Conservation (phyloP, 108 stramenopile species). For the Skeletonema costatum region DNA sequence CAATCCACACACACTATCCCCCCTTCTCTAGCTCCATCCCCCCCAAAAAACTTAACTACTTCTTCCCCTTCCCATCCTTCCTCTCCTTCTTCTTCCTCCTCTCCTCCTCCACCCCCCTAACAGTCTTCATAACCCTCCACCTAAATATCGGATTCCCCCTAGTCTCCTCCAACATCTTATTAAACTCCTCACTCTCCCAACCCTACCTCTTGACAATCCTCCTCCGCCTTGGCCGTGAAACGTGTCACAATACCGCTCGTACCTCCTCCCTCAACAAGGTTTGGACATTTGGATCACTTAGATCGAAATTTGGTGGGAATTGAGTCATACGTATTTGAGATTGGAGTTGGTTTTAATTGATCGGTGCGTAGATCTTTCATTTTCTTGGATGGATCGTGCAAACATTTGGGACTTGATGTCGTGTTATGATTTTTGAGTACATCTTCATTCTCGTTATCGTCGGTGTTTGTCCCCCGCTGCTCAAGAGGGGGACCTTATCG, state of each 20-base stretch:
- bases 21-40: neutral
- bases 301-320: conserved; percentile 57
- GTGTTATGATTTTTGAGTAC: conserved; percentile 35
- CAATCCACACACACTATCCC: too few species aligned
- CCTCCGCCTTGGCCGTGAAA: conserved; percentile 70
- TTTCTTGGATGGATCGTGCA: conserved; percentile 60
- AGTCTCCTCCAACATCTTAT: conserved; percentile 71
- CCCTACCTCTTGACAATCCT: conserved; percentile 72
- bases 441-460: conserved; percentile 43
- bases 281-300: conserved; percentile 62
- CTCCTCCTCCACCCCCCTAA: conserved; percentile 49
- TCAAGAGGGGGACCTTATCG: conserved; percentile 54
- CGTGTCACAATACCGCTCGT: conserved; percentile 54
- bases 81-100: conserved; percentile 25
- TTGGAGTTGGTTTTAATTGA: conserved; percentile 54
- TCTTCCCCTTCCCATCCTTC: conserved; percentile 2
- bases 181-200: conserved; percentile 70
- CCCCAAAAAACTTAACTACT: neutral
- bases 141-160: conserved; percentile 66
- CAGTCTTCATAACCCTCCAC: conserved; percentile 67
- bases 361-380: conserved; percentile 66
- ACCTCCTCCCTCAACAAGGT: conserved; percentile 66
- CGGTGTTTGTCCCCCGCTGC: neutral
- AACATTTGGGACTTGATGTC: conserved; percentile 64
- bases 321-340: conserved; percentile 49